These are phyloP conservation scores for Asterophora parasitica DNA, from an alignment of 768 basidiomycete species.

Conservation along the genomic window DNA sequence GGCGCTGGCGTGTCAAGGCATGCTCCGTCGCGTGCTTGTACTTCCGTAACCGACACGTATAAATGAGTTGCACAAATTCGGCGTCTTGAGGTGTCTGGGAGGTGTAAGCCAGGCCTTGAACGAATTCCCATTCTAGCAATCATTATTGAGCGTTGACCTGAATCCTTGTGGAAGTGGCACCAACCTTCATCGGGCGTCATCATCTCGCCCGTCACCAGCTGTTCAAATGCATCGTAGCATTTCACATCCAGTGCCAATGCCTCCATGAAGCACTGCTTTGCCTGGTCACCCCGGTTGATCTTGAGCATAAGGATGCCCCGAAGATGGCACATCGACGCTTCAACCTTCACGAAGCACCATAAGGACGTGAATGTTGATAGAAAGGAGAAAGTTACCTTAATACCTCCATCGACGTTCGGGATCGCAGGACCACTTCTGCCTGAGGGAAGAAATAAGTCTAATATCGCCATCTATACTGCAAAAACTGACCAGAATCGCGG, in stretches of 20 bases:
- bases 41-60: conserved; percentile 88
- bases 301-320: conserved; percentile 93
- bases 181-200: conserved; percentile 95
- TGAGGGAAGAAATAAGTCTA: conserved; percentile 18
- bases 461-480: not conserved
- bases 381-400: conserved; percentile 59
- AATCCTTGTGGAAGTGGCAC: conserved; percentile 9
- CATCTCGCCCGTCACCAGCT: conserved; percentile 89
- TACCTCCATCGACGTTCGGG: conserved; percentile 85
- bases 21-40: conserved; percentile 84
- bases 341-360: conserved; percentile 51
- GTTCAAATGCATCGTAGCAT: conserved; percentile 93
- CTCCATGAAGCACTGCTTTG: conserved; percentile 95
- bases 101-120: conserved; percentile 76
- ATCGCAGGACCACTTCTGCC: conserved; percentile 66
- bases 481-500: conserved; percentile 50
- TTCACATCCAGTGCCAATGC: conserved; percentile 92
- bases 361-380: not conserved
- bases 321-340: conserved; percentile 95
- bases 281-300: conserved; percentile 83
- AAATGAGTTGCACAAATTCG: conserved; percentile 88
- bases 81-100: conserved; percentile 87
- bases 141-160: not conserved
- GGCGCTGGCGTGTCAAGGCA: conserved; percentile 66
- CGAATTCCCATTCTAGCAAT: conserved; percentile 88